A percentile compares a stretch with the other conserved stretches of the same genome.
Conservation (phyloP, 2,329 filamentous ascomycete species). For the Trichoderma sp. region DNA sequence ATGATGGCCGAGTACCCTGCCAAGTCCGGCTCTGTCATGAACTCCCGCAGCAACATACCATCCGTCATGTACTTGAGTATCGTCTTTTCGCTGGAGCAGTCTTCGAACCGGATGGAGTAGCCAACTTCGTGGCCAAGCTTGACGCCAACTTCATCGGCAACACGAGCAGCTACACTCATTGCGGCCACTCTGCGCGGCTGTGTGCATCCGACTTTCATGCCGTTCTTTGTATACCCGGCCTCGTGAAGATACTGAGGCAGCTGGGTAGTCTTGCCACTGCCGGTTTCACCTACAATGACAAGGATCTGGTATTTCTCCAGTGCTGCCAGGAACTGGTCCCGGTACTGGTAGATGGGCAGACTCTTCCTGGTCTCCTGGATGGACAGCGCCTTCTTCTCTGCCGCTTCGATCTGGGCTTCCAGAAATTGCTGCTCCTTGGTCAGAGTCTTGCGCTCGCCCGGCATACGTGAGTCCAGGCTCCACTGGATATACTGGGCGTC, state of each 20-base stretch:
- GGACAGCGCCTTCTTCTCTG: slow-evolving; percentile 79
- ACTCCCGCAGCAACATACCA: slow-evolving; percentile 86
- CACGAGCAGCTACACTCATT: slow-evolving; percentile 95
- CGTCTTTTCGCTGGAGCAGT: slow-evolving; percentile 86
- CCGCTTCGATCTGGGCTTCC: slow-evolving; percentile 78
- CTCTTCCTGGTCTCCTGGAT: slow-evolving; percentile 92
- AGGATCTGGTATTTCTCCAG: slow-evolving; percentile 82
- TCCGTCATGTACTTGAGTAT: slow-evolving; percentile 96
- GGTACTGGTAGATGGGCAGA: slow-evolving; percentile 83
- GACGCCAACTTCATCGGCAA: slow-evolving; percentile 88
- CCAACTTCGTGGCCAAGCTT: slow-evolving; percentile 90
- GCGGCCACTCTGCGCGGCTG: slow-evolving; percentile 93
- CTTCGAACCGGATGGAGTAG: slow-evolving; percentile 92
- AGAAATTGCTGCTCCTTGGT: slow-evolving; percentile 76
- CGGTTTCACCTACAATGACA: slow-evolving; percentile 92
- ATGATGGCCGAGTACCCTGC: slow-evolving; percentile 82
- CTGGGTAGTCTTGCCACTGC: slow-evolving; percentile 93
- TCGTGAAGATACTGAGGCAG: slow-evolving; percentile 91
- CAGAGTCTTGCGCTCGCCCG: slow-evolving; percentile 67
- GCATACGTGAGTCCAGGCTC: slow-evolving; percentile 68
- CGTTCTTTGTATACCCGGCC: slow-evolving; percentile 80
- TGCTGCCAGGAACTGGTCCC: slow-evolving; percentile 81
- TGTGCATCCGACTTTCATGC: slow-evolving; percentile 85
- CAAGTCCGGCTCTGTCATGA: slow-evolving; percentile 83
- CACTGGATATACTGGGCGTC: slow-evolving; percentile 85